Evolutionary conservation across 179 eudicot species (phyloP).

Genomic region (Beta lomatogona): DNA sequence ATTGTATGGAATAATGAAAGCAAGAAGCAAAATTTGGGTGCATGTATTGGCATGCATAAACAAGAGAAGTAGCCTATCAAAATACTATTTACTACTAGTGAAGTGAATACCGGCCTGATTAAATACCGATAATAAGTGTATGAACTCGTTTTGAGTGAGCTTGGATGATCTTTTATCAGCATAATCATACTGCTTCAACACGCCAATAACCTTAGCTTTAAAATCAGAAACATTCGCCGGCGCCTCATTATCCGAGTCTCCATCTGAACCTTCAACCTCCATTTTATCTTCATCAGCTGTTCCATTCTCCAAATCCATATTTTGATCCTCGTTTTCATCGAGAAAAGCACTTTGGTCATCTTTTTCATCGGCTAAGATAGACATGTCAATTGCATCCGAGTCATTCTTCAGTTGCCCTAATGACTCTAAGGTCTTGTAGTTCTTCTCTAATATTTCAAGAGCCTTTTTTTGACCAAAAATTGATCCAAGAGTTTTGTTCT

Average conservation of each 20-base stretch:
- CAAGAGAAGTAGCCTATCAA: neutral
- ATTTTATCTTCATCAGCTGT: slow-evolving; percentile 57
- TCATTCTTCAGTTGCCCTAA: slow-evolving; percentile 51
- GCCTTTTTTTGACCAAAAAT: slow-evolving; percentile 71
- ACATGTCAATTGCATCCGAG: slow-evolving; percentile 41
- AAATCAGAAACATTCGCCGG: slow-evolving; percentile 23
- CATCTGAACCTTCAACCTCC: slow-evolving; percentile 62
- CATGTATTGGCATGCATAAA: neutral
- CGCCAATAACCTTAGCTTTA: slow-evolving; percentile 46
- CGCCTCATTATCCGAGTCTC: slow-evolving; percentile 25
- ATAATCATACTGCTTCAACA: slow-evolving; percentile 59
- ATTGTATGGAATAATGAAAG: neutral
- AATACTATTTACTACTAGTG: slow-evolving; percentile 39
- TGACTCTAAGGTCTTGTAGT: slow-evolving; percentile 73
- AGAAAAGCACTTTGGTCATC: slow-evolving; percentile 33
- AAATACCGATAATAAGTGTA: slow-evolving; percentile 64
- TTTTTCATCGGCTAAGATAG: slow-evolving; percentile 45
- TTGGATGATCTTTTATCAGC: slow-evolving; percentile 77
- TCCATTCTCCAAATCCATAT: slow-evolving; percentile 58
- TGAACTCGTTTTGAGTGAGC: slow-evolving; percentile 74
- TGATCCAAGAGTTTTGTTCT: slow-evolving; percentile 78
- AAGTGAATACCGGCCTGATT: slow-evolving; percentile 79
- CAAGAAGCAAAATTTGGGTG: slow-evolving; percentile 16
- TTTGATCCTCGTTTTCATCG: slow-evolving; percentile 37
- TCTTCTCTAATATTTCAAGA: slow-evolving; percentile 68